These are phyloP conservation scores for Ilyonectria sp. DNA, from an alignment of 2,329 filamentous ascomycete species.

Conservation along the genomic window DNA sequence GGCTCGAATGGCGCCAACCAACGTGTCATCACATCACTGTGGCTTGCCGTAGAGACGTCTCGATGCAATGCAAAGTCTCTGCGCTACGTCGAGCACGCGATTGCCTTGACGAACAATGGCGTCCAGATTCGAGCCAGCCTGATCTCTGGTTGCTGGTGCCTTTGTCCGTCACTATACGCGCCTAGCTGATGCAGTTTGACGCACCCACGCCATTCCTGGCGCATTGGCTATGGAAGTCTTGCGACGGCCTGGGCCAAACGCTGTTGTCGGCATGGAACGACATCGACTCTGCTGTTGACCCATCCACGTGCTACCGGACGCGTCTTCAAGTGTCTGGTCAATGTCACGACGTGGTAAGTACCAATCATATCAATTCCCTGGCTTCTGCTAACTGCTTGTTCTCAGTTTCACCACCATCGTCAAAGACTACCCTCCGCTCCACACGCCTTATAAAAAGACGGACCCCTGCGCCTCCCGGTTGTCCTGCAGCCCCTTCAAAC, in stretches of 20 bases:
- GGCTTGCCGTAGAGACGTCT: neutral
- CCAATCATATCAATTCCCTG: neutral
- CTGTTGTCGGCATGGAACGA: conserved; percentile 11
- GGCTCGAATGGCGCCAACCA: neutral
- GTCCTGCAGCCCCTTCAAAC: too few relatives aligned
- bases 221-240: neutral
- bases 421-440: conserved; percentile 11
- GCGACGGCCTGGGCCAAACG: neutral
- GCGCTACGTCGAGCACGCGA: neutral
- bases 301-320: neutral
- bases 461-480: conserved; percentile 22
- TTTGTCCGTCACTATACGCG: neutral
- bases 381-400: neutral
- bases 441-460: conserved; percentile 22
- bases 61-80: neutral
- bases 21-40: too few relatives aligned
- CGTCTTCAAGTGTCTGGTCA: neutral
- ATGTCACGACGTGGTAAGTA: neutral
- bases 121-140: conserved; percentile 1
- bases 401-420: conserved; percentile 1
- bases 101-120: neutral
- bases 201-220: neutral
- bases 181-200: neutral
- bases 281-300: conserved; percentile 2
- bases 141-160: neutral